Conservation (phyloP, 306 rosid species). For the Ziziphus jujuba region DNA sequence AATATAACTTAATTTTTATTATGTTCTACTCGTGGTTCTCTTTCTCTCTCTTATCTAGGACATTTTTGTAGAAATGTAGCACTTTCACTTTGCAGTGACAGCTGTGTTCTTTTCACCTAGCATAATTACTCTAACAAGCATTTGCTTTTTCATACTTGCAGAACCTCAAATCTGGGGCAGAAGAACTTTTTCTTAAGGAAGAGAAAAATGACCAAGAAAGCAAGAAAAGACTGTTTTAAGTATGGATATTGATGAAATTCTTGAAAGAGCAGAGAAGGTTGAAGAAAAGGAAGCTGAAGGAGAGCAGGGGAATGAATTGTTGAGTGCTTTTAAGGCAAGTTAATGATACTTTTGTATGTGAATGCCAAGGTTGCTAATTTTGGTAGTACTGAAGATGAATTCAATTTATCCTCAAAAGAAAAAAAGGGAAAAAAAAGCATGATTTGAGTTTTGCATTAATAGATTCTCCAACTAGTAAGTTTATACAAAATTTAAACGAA, state of each 20-base stretch:
- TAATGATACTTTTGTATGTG: constrained; percentile 17
- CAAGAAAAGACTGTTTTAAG: too few species aligned
- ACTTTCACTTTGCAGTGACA: background rate
- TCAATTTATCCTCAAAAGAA: too few species aligned
- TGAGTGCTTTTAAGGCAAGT: constrained; percentile 96
- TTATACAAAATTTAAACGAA: too few species aligned
- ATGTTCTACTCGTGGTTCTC: background rate
- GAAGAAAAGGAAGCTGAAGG: constrained; percentile 79
- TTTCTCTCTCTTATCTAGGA: background rate
- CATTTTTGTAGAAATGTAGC: background rate
- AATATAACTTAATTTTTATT: too few species aligned
- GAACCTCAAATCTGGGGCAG: constrained; percentile 97
- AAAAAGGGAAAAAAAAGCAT: too few species aligned
- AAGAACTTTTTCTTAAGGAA: constrained; percentile 97
- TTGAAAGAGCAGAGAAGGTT: constrained; percentile 98
- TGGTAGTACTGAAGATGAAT: constrained; percentile 86
- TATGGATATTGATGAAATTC: constrained; percentile 99
- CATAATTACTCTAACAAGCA: background rate
- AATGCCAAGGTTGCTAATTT: constrained; percentile 84
- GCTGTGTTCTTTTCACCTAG: background rate
- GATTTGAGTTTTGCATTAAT: too few species aligned
- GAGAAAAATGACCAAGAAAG: constrained; percentile 95
- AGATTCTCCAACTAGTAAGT: too few species aligned
- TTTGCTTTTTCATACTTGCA: constrained; percentile 34
- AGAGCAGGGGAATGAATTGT: constrained; percentile 75